Conservation (phyloP, 192 early-diverging fungal genomes). For the Pecoramyces ruminantium region DNA sequence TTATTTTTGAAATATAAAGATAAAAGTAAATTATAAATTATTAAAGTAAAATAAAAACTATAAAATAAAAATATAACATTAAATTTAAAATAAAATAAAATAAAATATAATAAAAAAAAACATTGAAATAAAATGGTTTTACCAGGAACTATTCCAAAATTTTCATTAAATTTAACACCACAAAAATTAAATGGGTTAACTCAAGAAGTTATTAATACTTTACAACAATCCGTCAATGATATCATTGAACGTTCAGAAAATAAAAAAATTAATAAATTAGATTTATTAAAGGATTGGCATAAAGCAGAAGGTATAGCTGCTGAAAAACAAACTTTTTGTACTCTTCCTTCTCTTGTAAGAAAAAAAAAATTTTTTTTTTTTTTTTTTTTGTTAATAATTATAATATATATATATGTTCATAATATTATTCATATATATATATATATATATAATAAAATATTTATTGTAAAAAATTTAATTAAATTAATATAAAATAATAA, state of each 20-base stretch:
- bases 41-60: no score
- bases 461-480: no score
- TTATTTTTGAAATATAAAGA: no score
- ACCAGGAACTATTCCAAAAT: not conserved
- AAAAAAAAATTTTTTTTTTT: not conserved
- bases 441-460: no score
- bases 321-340: not conserved
- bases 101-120: no score
- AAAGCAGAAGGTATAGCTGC: not conserved
- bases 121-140: not conserved
- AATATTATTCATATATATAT: no score
- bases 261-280: not conserved
- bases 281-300: not conserved
- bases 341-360: not conserved
- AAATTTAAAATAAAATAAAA: no score
- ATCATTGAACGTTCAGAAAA: not conserved
- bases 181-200: not conserved
- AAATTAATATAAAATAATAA: no score
- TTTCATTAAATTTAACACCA: not conserved
- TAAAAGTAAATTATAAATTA: no score
- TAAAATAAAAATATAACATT: no score
- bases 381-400: not conserved
- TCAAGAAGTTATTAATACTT: not conserved
- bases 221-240: not conserved
- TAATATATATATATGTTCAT: no score